These are phyloP conservation scores for Trichosporon sp. DNA, from an alignment of 1,284 basidiomycete species.

Conservation along the genomic window DNA sequence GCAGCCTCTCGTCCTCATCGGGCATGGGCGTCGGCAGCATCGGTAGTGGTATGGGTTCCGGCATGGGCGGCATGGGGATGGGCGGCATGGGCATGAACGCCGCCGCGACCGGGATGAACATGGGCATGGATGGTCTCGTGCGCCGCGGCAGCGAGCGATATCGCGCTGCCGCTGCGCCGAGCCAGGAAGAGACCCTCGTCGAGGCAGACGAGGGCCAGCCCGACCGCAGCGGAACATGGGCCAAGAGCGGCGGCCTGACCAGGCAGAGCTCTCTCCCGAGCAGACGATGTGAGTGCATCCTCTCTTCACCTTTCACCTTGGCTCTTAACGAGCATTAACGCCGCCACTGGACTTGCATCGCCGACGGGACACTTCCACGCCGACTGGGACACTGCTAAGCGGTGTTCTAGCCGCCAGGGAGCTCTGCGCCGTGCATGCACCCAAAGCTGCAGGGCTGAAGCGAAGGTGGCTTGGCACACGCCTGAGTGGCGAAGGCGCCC, in stretches of 20 bases:
- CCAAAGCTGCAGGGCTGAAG: conserved; percentile 1
- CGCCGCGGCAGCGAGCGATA: conserved; percentile 37
- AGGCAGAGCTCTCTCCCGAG: conserved; percentile 52
- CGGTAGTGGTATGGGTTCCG: background rate
- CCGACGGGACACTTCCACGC: background rate
- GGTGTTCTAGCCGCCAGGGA: background rate
- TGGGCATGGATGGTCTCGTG: conserved; percentile 25
- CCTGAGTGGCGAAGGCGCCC: background rate
- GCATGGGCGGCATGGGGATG: conserved; percentile 10
- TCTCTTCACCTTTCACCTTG: background rate
- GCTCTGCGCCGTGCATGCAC: background rate
- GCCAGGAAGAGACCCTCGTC: conserved; percentile 37
- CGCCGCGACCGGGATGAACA: background rate
- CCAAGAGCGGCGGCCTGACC: conserved; percentile 39
- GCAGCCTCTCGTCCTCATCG: conserved; percentile 25
- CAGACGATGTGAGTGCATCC: conserved; percentile 43
- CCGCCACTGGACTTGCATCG: too few species aligned
- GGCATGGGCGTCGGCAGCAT: conserved; percentile 6
- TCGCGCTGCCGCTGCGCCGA: conserved; percentile 37
- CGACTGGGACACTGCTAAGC: background rate
- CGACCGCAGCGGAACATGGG: conserved; percentile 39
- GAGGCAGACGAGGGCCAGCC: conserved; percentile 40
- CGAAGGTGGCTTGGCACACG: background rate
- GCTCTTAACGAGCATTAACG: too few species aligned
- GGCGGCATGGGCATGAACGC: conserved; percentile 21